These are phyloP conservation scores for Neurospora hispaniola DNA, from an alignment of 495 filamentous ascomycete species.

Conservation along the genomic window DNA sequence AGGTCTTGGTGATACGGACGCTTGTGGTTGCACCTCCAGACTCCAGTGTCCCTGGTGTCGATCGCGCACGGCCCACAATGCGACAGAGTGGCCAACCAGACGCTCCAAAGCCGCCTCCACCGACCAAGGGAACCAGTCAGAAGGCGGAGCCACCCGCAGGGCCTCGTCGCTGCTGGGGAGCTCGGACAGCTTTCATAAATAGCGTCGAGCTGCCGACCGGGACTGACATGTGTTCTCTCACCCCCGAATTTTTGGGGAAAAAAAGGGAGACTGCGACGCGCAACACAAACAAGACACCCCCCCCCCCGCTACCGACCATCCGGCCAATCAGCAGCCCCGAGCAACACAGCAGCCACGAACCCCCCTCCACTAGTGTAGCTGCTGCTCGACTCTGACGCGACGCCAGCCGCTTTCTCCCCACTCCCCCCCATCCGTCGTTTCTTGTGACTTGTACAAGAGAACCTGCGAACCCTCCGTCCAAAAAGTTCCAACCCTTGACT, in stretches of 20 bases:
- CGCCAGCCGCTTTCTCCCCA: not conserved
- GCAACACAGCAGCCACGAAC: not conserved
- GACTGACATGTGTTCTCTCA: slow-evolving; percentile 28
- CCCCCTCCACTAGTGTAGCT: not conserved
- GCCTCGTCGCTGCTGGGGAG: slow-evolving; percentile 5
- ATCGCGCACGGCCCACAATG: slow-evolving; percentile 16
- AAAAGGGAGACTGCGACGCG: slow-evolving; percentile 15
- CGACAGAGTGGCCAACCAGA: slow-evolving; percentile 17
- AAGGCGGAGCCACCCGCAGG: slow-evolving; percentile 17
- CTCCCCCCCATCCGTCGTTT: not conserved
- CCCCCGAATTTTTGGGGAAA: slow-evolving; percentile 18
- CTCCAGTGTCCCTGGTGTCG: slow-evolving; percentile 8
- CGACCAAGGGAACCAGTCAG: slow-evolving; percentile 20
- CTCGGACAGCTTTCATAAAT: slow-evolving; percentile 27
- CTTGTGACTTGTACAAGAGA: slow-evolving; percentile 1
- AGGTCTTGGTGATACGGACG: not conserved
- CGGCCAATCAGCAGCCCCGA: slow-evolving; percentile 14
- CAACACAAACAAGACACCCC: slow-evolving; percentile 9
- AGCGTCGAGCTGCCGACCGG: slow-evolving; percentile 28
- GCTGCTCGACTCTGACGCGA: not conserved
- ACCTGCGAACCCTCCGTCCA: not conserved
- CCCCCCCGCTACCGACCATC: not conserved
- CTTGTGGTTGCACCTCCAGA: not conserved
- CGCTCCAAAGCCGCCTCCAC: slow-evolving; percentile 10
- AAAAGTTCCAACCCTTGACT: slow-evolving; percentile 1